Evolutionary conservation across 768 basidiomycete genomes (phyloP).

Genomic region (Agaricus sinodeliciosus): DNA sequence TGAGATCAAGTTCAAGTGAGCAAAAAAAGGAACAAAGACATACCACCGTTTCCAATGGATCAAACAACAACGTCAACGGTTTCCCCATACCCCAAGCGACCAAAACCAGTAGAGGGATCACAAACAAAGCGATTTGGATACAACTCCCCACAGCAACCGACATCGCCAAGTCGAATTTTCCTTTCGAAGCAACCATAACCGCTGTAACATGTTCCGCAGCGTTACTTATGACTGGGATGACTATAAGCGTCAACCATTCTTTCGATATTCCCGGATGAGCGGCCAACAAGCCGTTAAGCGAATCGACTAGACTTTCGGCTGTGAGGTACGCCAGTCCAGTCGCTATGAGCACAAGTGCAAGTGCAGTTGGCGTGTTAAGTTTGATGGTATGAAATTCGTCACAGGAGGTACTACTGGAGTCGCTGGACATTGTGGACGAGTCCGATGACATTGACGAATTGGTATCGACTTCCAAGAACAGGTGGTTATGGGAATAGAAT

Average conservation of each 20-base stretch:
- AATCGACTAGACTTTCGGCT: slow-evolving; percentile 26
- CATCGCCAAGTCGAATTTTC: slow-evolving; percentile 37
- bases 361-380: too few species aligned
- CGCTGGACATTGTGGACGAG: slow-evolving; percentile 17
- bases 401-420: too few species aligned
- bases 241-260: slow-evolving; percentile 15
- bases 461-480: slow-evolving; percentile 32
- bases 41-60: slow-evolving; percentile 32
- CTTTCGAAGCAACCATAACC: slow-evolving; percentile 34
- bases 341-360: too few species aligned
- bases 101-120: slow-evolving; percentile 28
- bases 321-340: slow-evolving; percentile 17
- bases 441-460: slow-evolving; percentile 15
- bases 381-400: too few species aligned
- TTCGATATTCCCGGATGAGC: too few species aligned
- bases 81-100: slow-evolving; percentile 34
- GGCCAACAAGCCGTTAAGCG: too few species aligned
- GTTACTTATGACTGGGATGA: slow-evolving; percentile 24
- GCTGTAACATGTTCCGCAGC: slow-evolving; percentile 37
- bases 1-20: too few species aligned
- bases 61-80: slow-evolving; percentile 32
- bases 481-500: slow-evolving; percentile 44
- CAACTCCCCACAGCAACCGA: slow-evolving; percentile 29
- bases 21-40: slow-evolving; percentile 6
- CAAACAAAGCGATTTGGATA: slow-evolving; percentile 28